Evolutionary conservation across 345 rosid genomes (phyloP), one percentile per base, ranked within the genome.

Genomic region (Syzygium oleosum): DNA sequence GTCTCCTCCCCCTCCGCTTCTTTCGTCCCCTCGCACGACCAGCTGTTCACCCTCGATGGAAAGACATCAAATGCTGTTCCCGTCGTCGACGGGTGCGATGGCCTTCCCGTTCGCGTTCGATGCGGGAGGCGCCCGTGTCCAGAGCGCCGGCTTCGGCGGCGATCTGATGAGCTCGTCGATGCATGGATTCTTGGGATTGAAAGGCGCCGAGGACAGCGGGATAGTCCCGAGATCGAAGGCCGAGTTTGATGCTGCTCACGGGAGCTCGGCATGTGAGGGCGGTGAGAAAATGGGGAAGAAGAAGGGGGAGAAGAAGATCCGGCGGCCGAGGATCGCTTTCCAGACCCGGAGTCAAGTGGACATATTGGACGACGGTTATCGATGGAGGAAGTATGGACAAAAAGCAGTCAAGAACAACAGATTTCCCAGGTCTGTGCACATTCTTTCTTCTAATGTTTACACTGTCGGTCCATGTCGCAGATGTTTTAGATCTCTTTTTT

Each of bases 381-480:
- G 96, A 6, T 95, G 97, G 97, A 92, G 97, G 91, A 95, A 95
- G 86, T 95, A 95, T 51, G 97, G 97, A 1, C 97, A 95, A 73
- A 95, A 95, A 84, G 95, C 95, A 8, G 96, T 95, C 31, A 95
- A 95, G 90, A 92, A 92, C 93, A 92, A 92, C 92, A 92, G 89
- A 87, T 92, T 92, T 68, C 93, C 94, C 23, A 92, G 94, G 94
- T 92, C 77, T 27, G 34, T 31, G 58, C 13, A 22, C 51, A 14
- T 85, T 73, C 80, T 19, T 34, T 73, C 49, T 73, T 34, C 80
- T 73, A 34, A 73, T 10, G 80, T 41, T 19, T 68, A 17, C 46
- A 34, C 25, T 17, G 46, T 68, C 80, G 25, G 46, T 19, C 46
- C 80, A 9, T 41, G 25, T 73, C 80, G 19, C 46, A 34, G 19